Evolutionary conservation across 176 grass and related monocot species (phyloP).

Genomic region (barley (Hordeum vulgare)): DNA sequence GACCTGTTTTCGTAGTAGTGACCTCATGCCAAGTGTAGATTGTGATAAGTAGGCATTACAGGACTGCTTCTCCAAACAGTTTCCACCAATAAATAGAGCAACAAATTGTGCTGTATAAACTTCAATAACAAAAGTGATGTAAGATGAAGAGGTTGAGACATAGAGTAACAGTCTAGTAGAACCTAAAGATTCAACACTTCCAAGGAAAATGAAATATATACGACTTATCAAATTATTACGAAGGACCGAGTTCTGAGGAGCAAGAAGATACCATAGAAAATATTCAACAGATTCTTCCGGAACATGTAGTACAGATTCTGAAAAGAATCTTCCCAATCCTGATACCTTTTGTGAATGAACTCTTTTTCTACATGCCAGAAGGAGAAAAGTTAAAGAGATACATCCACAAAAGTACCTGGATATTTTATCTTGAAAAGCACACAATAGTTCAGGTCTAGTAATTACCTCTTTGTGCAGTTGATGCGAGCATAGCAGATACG

Average conservation of each 20-base stretch:
- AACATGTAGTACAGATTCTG: slow-evolving; percentile 83
- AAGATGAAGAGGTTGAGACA: slow-evolving; percentile 7
- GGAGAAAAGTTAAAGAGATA: neutral
- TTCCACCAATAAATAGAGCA: slow-evolving; percentile 62
- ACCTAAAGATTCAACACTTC: neutral
- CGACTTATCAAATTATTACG: neutral
- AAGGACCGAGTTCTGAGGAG: neutral
- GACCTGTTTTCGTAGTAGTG: slow-evolving; percentile 83
- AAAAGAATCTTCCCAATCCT: slow-evolving; percentile 88
- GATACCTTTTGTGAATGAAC: slow-evolving; percentile 64
- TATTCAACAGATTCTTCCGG: slow-evolving; percentile 65
- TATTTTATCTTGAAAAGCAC: neutral
- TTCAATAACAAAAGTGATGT: slow-evolving; percentile 9
- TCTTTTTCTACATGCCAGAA: slow-evolving; percentile 49
- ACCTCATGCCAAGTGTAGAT: slow-evolving; percentile 75
- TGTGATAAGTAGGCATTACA: slow-evolving; percentile 83
- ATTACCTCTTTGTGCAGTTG: slow-evolving; percentile 70
- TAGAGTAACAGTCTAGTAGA: neutral
- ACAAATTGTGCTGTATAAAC: slow-evolving; percentile 91
- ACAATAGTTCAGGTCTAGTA: slow-evolving; percentile 5
- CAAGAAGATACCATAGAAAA: slow-evolving; percentile 86
- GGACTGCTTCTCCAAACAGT: slow-evolving; percentile 42
- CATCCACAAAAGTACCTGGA: neutral
- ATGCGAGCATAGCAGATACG: slow-evolving; percentile 62
- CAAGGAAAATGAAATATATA: neutral